Evolutionary conservation across 2,329 filamentous ascomycete species (phyloP).

Genomic region (Exophiala sp.): DNA sequence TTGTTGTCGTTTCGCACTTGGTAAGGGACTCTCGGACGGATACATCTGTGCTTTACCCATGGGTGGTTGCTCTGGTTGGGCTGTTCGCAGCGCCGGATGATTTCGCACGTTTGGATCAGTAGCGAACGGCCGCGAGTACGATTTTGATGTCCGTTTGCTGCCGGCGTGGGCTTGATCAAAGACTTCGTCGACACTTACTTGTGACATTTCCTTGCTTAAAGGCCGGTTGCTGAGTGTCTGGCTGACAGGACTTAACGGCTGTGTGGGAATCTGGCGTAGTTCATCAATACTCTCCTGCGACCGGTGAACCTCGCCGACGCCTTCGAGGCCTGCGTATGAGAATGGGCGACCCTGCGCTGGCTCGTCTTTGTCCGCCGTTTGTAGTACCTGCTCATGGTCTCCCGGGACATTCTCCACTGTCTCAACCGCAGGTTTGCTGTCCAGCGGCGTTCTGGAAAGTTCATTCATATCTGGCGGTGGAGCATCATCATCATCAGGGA

Average conservation of each 20-base stretch:
- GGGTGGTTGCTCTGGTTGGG: slow-evolving; percentile 6
- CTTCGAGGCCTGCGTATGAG: slow-evolving; percentile 19
- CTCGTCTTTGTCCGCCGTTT: not conserved
- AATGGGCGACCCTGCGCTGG: slow-evolving; percentile 11
- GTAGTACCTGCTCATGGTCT: not conserved
- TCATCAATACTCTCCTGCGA: slow-evolving; percentile 1
- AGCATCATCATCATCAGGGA: not conserved
- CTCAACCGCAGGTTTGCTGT: not conserved
- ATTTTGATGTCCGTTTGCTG: slow-evolving; percentile 11
- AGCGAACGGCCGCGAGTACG: slow-evolving; percentile 22
- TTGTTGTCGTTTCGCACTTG: slow-evolving; percentile 22
- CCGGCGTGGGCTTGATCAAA: slow-evolving; percentile 8
- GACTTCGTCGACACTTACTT: slow-evolving; percentile 23
- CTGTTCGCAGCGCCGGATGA: slow-evolving; percentile 13
- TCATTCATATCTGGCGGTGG: slow-evolving; percentile 5
- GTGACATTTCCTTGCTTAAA: slow-evolving; percentile 19
- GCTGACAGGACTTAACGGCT: slow-evolving; percentile 20
- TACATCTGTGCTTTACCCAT: slow-evolving; percentile 18
- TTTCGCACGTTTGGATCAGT: slow-evolving; percentile 15
- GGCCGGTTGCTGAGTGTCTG: slow-evolving; percentile 14
- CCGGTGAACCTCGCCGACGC: slow-evolving; percentile 8
- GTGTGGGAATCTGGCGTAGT: slow-evolving; percentile 7
- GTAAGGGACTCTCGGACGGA: slow-evolving; percentile 21
- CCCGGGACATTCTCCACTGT: not conserved
- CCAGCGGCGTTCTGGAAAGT: not conserved